phyloP scores from a whole-genome alignment of 805 yeast genomes.

The Spathaspora gorwiae region DNA sequence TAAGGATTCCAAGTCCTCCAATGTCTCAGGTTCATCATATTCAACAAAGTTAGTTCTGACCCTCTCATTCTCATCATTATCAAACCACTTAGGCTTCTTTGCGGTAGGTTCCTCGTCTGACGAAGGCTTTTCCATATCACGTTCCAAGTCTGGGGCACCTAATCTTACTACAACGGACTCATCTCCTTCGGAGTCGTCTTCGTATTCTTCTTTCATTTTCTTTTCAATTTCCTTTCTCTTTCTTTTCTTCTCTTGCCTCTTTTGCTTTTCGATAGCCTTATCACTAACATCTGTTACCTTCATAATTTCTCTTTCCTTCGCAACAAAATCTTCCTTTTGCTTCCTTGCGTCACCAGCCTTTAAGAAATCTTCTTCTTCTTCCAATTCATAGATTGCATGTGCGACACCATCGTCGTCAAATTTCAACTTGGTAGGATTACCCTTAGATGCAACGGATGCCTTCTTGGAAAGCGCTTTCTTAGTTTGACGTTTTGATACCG shows the following conservation, averaged over 20 bases:
- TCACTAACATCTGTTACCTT: conserved; percentile 68
- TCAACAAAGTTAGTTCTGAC: conserved; percentile 48
- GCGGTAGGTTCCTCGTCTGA: conserved; percentile 26
- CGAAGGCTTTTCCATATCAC: conserved; percentile 40
- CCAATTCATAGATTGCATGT: conserved; percentile 86
- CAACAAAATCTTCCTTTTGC: conserved; percentile 66
- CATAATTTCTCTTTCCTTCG: conserved; percentile 67
- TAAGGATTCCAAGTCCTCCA: conserved; percentile 91
- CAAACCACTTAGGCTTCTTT: conserved; percentile 51
- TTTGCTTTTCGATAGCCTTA: conserved; percentile 69
- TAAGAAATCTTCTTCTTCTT: conserved; percentile 82
- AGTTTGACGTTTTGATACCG: conserved; percentile 77
- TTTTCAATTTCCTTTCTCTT: conserved; percentile 78
- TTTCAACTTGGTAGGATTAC: conserved; percentile 69
- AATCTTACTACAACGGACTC: conserved; percentile 21
- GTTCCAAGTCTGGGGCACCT: conserved; percentile 38
- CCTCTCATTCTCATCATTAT: conserved; percentile 24
- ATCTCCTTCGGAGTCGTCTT: conserved; percentile 30
- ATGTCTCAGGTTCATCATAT: conserved; percentile 80
- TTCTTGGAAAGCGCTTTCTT: conserved; percentile 88
- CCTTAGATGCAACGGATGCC: conserved; percentile 53
- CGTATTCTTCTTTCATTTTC: conserved; percentile 39
- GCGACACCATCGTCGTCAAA: conserved; percentile 95
- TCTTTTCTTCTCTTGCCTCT: conserved; percentile 83
- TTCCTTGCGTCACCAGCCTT: conserved; percentile 64